Evolutionary conservation across 306 rosid species (phyloP), one percentile per base, ranked within the genome.

Genomic region (Spatholobus suberectus): DNA sequence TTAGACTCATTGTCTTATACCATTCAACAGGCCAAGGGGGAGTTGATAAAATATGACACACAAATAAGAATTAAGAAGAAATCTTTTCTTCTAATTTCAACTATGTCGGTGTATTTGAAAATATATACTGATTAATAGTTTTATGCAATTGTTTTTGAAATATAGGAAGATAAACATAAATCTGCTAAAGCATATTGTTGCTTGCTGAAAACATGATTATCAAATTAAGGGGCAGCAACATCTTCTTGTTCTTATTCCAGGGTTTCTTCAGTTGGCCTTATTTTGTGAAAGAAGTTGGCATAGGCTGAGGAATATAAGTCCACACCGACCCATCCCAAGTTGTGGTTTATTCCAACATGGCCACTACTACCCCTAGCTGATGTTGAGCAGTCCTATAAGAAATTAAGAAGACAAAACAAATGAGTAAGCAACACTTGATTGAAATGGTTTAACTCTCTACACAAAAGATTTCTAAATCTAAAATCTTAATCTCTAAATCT

Each of bases 301-400:
- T 88, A 87, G 46, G 92, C 38, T 34, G 94, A 80, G 65, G 93
- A 77, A 82, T 91, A 89, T 4, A 95, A 91, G 47, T 95, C 97
- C 47, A 87, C 85, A 4, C 96, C 91, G 2, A 90, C 86, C 93
- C 90, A 90, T 41, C 95, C 97, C 41, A 86, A 47, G 82, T 85
- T 83, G 75, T 88, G 91, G 77, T 62, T 70, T 5, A 87, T 86
- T 72, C 84, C 90, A 46, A 49, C 81, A n/a, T 82, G 73, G 15
- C 88, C 89, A 43, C 76, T 80, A 83, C 85, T 86, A 12, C 85
- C 90, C 78, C 92, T 93, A 26, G 89, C 85, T 37, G 96, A 90
- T 86, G 90, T 87, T 21, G 96, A 78, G 46, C 97, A 94, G 27
- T 89, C 89, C 98, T 92, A n/a, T n/a, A 83, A 66, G 9, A 68